Percentiles rank a stretch among this genome's conserved stretches.
These are phyloP conservation scores for Yarrowia sp. DNA, from an alignment of 805 yeast species.

Conservation along the genomic window DNA sequence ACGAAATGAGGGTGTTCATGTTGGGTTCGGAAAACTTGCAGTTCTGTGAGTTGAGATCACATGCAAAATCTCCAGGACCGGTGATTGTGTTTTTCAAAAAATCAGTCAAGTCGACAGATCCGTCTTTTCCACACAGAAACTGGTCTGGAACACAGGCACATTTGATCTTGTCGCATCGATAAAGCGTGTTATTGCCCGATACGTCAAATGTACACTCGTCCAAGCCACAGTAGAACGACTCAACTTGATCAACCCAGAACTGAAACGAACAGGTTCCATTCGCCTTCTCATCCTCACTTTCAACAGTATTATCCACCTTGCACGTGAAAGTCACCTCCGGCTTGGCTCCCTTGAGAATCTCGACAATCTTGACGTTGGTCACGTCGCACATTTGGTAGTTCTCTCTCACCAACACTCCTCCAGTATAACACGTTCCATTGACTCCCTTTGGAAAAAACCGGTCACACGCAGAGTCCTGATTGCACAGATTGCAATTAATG, in stretches of 20 bases:
- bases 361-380: constrained; percentile 77
- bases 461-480: constrained; percentile 70
- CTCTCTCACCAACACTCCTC: constrained; percentile 77
- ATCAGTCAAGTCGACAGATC: constrained; percentile 92
- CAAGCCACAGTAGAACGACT: constrained; percentile 87
- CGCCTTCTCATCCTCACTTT: constrained; percentile 47
- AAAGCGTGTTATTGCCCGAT: constrained; percentile 67
- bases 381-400: constrained; percentile 93
- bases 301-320: too few relatives aligned
- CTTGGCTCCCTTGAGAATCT: constrained; percentile 70
- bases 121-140: constrained; percentile 90
- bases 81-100: constrained; percentile 82
- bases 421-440: constrained; percentile 82
- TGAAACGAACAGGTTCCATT: constrained; percentile 76
- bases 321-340: constrained; percentile 95
- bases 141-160: constrained; percentile 90
- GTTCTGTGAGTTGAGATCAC: constrained; percentile 59
- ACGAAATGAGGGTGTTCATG: constrained; percentile 85
- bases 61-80: constrained; percentile 91
- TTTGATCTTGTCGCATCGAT: constrained; percentile 71
- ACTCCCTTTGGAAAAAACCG: constrained; percentile 82
- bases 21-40: constrained; percentile 92
- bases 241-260: constrained; percentile 90
- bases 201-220: constrained; percentile 66
- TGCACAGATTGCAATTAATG: constrained; percentile 85